Evolutionary conservation across 371 early-diverging fungal genomes (phyloP).

Genomic region (Lichtheimia ornata): DNA sequence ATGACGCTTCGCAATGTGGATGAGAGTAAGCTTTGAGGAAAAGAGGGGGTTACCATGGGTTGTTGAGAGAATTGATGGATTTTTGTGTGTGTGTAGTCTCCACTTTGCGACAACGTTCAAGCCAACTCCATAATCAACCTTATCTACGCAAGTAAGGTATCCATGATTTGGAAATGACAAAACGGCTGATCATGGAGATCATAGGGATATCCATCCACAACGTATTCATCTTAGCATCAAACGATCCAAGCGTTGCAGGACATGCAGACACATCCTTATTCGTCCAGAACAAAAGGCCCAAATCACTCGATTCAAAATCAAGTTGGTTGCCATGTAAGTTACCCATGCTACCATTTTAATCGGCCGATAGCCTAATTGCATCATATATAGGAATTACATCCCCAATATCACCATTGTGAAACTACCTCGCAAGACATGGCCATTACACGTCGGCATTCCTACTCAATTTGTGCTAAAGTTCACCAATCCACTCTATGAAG

Average conservation of each 20-base stretch:
- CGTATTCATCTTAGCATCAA: conserved; percentile 87
- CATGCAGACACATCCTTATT: conserved; percentile 86
- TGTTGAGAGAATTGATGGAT: background rate
- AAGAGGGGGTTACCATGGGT: background rate
- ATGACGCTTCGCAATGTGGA: conserved; percentile 48
- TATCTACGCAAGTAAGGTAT: conserved; percentile 44
- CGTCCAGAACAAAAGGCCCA: conserved; percentile 93
- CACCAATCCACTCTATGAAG: conserved; percentile 81
- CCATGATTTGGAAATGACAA: background rate
- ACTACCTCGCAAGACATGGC: conserved; percentile 55
- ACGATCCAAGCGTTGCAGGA: conserved; percentile 81
- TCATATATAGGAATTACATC: conserved; percentile 58
- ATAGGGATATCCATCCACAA: conserved; percentile 71
- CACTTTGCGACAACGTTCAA: conserved; percentile 65
- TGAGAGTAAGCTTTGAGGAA: conserved; percentile 26
- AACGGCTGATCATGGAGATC: background rate
- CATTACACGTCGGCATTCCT: conserved; percentile 54
- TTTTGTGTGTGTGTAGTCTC: conserved; percentile 43
- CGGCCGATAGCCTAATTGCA: background rate
- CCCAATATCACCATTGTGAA: conserved; percentile 76
- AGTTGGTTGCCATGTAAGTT: conserved; percentile 72
- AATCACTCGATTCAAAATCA: conserved; percentile 83
- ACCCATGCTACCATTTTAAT: background rate
- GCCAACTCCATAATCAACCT: conserved; percentile 72
- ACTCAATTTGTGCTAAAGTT: conserved; percentile 77